Percentiles rank a stretch among this genome's conserved stretches.
Evolutionary conservation across 805 yeast species (phyloP).

Genomic region (Blastobotrys robertii): DNA sequence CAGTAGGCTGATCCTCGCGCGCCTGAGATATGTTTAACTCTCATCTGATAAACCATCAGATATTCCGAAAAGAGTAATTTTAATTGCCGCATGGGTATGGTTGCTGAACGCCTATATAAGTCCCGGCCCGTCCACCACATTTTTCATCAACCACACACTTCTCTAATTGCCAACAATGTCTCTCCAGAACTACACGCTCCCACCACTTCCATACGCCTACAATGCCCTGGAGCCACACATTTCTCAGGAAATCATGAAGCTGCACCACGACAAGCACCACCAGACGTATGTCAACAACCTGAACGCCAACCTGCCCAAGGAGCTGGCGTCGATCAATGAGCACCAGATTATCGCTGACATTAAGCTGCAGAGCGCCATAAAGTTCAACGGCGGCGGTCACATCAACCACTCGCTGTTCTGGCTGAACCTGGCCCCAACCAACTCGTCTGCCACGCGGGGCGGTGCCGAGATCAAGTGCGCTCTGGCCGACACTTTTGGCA

Average conservation of each 20-base stretch:
- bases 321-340: conserved; percentile 47
- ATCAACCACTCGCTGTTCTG: conserved; percentile 77
- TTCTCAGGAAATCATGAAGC: conserved; percentile 14
- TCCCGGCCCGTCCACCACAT: neutral
- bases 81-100: no score
- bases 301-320: conserved; percentile 65
- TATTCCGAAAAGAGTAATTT: no score
- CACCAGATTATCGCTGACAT: conserved; percentile 49
- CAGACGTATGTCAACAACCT: conserved; percentile 81
- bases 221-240: conserved; percentile 18
- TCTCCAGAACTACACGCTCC: conserved; percentile 5
- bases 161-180: neutral
- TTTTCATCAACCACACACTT: neutral
- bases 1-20: no score
- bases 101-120: neutral
- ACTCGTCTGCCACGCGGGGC: conserved; percentile 43
- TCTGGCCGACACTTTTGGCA: conserved; percentile 56
- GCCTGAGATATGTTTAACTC: no score
- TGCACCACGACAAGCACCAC: conserved; percentile 80
- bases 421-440: conserved; percentile 74
- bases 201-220: conserved; percentile 13
- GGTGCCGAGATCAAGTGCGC: conserved; percentile 46
- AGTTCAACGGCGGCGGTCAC: conserved; percentile 88
- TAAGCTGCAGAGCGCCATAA: conserved; percentile 57
- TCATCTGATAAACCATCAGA: no score